Conservation (phyloP, 257 asterid species). For the Pogostemon cablin region DNA sequence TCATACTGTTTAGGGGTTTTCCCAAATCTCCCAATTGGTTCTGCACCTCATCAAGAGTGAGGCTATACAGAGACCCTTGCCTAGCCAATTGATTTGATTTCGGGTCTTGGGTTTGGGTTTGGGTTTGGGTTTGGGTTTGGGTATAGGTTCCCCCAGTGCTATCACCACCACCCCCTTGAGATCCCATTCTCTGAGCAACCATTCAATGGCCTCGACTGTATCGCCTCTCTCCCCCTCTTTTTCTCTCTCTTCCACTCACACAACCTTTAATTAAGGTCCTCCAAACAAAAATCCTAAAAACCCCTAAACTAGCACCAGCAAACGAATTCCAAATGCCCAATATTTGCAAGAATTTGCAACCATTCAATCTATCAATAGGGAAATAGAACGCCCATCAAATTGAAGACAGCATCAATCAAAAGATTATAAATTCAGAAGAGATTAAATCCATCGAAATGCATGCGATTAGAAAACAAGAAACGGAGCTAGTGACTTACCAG, state of each 20-base stretch:
- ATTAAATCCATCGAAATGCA: constrained; percentile 43
- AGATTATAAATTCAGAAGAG: constrained; percentile 33
- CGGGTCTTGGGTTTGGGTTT: constrained; percentile 45
- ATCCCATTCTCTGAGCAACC: constrained; percentile 67
- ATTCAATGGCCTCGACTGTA: constrained; percentile 36
- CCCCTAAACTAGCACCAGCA: constrained; percentile 36
- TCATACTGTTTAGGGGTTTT: constrained; percentile 84
- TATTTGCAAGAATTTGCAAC: constrained; percentile 36
- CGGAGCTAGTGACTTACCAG: constrained; percentile 31
- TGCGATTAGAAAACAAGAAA: constrained; percentile 3
- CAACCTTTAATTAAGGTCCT: constrained; percentile 32
- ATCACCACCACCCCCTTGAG: constrained; percentile 61
- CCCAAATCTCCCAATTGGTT: constrained; percentile 83
- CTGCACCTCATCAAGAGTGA: constrained; percentile 93
- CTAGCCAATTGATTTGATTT: constrained; percentile 53
- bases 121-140: constrained; percentile 45
- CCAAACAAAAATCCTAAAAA: constrained; percentile 29
- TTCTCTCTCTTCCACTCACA: constrained; percentile 20
- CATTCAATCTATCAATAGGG: constrained; percentile 34
- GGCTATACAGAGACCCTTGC: constrained; percentile 78
- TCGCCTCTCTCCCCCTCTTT: constrained; percentile 30
- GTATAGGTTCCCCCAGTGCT: constrained; percentile 44
- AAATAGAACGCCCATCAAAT: constrained; percentile 36
- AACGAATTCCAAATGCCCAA: constrained; percentile 34
- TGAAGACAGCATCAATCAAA: constrained; percentile 30